Evolutionary conservation across 768 basidiomycete species (phyloP).

Genomic region (Pisolithus albus): DNA sequence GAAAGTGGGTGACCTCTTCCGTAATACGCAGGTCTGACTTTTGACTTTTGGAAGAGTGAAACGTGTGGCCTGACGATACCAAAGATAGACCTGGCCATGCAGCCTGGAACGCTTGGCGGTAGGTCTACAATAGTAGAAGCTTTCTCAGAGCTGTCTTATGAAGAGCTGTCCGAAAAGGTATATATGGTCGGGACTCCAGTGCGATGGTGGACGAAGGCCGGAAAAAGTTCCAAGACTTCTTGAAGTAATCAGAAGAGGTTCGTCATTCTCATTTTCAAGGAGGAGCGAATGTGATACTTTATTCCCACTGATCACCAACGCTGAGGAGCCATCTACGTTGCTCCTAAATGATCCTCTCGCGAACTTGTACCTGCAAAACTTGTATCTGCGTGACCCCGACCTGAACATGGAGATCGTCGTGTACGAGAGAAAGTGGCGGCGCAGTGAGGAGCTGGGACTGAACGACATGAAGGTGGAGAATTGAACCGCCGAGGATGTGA

Average conservation of each 20-base stretch:
- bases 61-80: conserved; percentile 85
- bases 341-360: conserved; percentile 93
- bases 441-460: conserved; percentile 92
- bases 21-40: not conserved
- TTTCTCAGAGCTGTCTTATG: conserved; percentile 89
- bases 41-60: conserved; percentile 61
- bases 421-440: conserved; percentile 81
- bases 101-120: conserved; percentile 91
- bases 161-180: conserved; percentile 86
- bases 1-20: conserved; percentile 52
- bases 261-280: conserved; percentile 12
- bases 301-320: conserved; percentile 60
- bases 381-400: conserved; percentile 97
- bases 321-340: conserved; percentile 75
- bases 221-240: conserved; percentile 63
- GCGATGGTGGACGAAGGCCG: conserved; percentile 37
- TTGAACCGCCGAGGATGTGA: conserved; percentile 13
- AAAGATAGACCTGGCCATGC: conserved; percentile 77
- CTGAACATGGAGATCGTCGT: conserved; percentile 82
- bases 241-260: conserved; percentile 69
- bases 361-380: conserved; percentile 92
- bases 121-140: conserved; percentile 97
- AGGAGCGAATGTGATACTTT: not conserved
- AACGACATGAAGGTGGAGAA: conserved; percentile 81
- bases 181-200: conserved; percentile 67